Evolutionary conservation across 441 rosid species (phyloP).

Genomic region (Omphalea diandra): DNA sequence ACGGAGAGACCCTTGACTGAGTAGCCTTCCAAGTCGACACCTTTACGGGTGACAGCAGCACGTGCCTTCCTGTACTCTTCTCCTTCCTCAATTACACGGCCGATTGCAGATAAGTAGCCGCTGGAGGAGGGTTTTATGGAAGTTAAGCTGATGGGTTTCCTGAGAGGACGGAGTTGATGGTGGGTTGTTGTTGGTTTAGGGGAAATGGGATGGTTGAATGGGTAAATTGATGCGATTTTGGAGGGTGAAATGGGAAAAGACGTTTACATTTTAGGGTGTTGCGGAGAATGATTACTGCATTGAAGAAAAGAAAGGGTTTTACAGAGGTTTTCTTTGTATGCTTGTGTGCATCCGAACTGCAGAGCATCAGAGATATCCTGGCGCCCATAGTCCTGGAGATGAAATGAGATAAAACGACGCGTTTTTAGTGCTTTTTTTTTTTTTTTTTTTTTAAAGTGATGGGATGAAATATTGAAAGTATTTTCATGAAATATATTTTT

Average conservation of each 20-base stretch:
- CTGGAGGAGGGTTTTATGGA: slow-evolving; percentile 41
- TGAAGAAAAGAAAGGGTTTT: slow-evolving; percentile 28
- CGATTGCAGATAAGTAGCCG: slow-evolving; percentile 52
- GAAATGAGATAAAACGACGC: no score
- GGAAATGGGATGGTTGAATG: slow-evolving; percentile 31
- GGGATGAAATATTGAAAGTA: no score
- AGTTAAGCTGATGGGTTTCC: slow-evolving; percentile 23
- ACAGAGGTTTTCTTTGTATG: slow-evolving; percentile 33
- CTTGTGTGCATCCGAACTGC: neutral
- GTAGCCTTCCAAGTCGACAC: slow-evolving; percentile 73
- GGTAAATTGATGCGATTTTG: slow-evolving; percentile 39
- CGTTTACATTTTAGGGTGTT: slow-evolving; percentile 36
- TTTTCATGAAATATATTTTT: no score
- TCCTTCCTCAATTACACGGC: slow-evolving; percentile 67
- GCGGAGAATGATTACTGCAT: slow-evolving; percentile 4
- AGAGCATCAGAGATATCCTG: no score
- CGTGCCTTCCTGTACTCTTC: slow-evolving; percentile 76
- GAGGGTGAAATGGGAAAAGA: slow-evolving; percentile 37
- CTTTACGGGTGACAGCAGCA: slow-evolving; percentile 61
- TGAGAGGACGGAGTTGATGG: slow-evolving; percentile 24
- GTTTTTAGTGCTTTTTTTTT: no score
- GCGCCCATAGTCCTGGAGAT: no score
- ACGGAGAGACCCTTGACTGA: slow-evolving; percentile 73
- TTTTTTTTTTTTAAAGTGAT: no score
- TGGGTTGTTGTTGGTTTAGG: slow-evolving; percentile 24